Evolutionary conservation across 169 alveolate genomes (phyloP), one percentile per base, ranked within the genome.

Genomic region (Plasmodium vivax): DNA sequence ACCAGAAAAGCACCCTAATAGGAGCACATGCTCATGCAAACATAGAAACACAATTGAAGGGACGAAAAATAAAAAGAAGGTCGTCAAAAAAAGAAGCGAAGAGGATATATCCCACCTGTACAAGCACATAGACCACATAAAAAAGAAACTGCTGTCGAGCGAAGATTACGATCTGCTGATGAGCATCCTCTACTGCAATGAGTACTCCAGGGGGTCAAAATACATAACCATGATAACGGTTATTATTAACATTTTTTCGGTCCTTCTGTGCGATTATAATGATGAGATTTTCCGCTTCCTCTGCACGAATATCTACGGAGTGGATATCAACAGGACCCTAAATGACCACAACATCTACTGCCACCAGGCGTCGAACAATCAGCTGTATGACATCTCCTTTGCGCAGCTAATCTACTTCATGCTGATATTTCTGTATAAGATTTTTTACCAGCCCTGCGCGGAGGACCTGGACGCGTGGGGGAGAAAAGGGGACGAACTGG

Each of bases 391-490:
- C 47, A 92, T 92, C 38, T 92, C 95, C 36, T 92, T 92, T 92
- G 84, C 92, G 23, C 95, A 92, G 45, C 23, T 92, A 36, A 92
- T 92, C 19, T 92, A 92, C 77, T 92, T 92, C 62, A 92, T 92
- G 95, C 34, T 92, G 43, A 83, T 83, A 27, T 92, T 82, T 45
- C 45, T 92, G 58, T 92, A 92, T 51, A 92, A 92, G 72, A 90
- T 90, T 68, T 81, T 90, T 90, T 90, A 68, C 45, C 94, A 90
- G 45, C 82, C 83, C 34, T 47, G 83, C 14, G 30, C 27, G 30
- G 45, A 75, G 32, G 85, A 6, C 43, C 27, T 80, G 32, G 72
- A 43, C 0, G 47, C 7, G 10, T 23, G 73, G 19, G 1, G 1
- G 51, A 45, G 36, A 7, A 54, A 23, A 41, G 58, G n/a, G 45